Conservation (phyloP, 768 basidiomycete genomes). For the Mycena venus region DNA sequence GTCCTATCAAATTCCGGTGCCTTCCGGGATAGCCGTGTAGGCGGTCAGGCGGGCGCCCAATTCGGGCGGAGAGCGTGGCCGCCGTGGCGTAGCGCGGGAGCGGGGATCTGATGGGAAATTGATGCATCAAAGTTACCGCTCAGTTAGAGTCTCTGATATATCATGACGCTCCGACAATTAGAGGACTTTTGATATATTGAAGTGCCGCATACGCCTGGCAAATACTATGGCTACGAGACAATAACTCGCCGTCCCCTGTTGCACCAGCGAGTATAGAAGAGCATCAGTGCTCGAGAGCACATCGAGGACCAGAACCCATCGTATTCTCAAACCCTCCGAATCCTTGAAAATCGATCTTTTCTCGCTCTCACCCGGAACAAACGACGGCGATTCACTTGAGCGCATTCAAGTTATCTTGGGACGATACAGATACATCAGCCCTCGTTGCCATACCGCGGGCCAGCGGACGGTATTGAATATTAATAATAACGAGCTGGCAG, state of each 20-base stretch:
- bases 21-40: no score
- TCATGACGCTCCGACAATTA: no score
- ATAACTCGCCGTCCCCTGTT: not conserved
- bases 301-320: not conserved
- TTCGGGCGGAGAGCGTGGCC: no score
- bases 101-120: no score
- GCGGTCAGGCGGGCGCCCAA: no score
- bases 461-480: not conserved
- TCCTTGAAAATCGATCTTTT: not conserved
- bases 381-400: not conserved
- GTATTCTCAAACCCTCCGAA: not conserved
- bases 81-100: no score
- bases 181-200: no score
- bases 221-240: no score
- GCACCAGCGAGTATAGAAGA: not conserved
- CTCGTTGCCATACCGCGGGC: not conserved
- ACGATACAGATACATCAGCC: not conserved
- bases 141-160: no score
- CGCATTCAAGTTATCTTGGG: not conserved
- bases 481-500: not conserved
- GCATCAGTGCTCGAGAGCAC: not conserved
- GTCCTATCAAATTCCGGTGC: no score
- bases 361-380: not conserved
- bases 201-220: no score
- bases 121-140: no score